These are phyloP conservation scores for Paracoccidioides brasiliensis DNA, from an alignment of 2,329 filamentous ascomycete genomes.

Conservation along the genomic window DNA sequence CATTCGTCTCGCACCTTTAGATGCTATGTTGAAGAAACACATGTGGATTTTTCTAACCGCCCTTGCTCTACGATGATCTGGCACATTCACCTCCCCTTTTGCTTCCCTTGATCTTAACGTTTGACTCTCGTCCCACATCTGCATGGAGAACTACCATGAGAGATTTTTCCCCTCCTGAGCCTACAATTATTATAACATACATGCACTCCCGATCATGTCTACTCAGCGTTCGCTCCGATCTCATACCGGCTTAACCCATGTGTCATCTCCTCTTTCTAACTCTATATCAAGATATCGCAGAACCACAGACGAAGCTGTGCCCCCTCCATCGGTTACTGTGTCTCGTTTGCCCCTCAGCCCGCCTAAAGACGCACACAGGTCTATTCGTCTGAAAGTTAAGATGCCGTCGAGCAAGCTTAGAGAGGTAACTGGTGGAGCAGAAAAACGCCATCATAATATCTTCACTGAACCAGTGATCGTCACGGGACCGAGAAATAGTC, in stretches of 20 bases:
- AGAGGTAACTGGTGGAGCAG: constrained; percentile 29
- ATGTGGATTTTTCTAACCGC: not conserved
- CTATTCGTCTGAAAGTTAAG: constrained; percentile 36
- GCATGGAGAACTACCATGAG: not conserved
- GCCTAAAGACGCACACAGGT: constrained; percentile 26
- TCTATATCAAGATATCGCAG: constrained; percentile 25
- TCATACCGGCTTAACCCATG: constrained; percentile 18
- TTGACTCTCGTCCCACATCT: not conserved
- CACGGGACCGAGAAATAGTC: constrained; percentile 33
- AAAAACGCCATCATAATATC: constrained; percentile 25
- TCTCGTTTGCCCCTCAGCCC: constrained; percentile 24
- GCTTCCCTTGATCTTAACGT: not conserved
- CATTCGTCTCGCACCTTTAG: not conserved
- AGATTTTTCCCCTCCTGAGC: constrained; percentile 6
- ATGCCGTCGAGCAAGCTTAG: constrained; percentile 38
- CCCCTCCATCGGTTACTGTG: constrained; percentile 24
- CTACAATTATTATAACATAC: not conserved
- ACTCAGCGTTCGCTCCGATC: constrained; percentile 29
- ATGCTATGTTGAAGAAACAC: not conserved
- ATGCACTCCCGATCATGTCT: constrained; percentile 18
- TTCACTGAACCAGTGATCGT: constrained; percentile 35
- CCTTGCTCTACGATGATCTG: not conserved
- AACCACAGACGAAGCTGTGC: constrained; percentile 19
- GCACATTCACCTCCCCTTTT: not conserved
- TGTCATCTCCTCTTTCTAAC: constrained; percentile 18